Percentiles rank a stretch among this genome's conserved stretches.
phyloP scores from a whole-genome alignment of 2,329 filamentous ascomycete genomes.

The Ophiocordyceps robertsii region DNA sequence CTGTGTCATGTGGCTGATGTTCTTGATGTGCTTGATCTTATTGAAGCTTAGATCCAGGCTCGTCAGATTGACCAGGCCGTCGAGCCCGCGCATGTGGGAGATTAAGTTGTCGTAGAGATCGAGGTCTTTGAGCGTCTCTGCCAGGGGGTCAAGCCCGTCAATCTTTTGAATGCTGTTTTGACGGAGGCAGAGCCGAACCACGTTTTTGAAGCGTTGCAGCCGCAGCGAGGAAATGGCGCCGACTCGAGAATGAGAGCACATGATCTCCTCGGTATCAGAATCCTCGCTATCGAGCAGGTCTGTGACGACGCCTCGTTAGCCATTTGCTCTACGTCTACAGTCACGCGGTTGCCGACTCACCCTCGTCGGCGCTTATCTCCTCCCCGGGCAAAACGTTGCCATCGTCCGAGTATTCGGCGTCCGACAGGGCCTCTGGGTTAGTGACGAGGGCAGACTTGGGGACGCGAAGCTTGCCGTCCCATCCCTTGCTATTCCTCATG shows the following conservation, averaged over 20 bases:
- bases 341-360: slow-evolving; percentile 24
- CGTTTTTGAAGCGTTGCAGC: slow-evolving; percentile 71
- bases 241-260: slow-evolving; percentile 79
- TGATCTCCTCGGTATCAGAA: slow-evolving; percentile 60
- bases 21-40: slow-evolving; percentile 97
- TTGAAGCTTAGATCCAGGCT: slow-evolving; percentile 92
- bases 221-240: slow-evolving; percentile 61
- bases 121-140: slow-evolving; percentile 60
- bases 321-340: background rate
- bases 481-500: slow-evolving; percentile 52
- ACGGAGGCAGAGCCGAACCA: slow-evolving; percentile 71
- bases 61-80: slow-evolving; percentile 61
- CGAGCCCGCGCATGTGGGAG: slow-evolving; percentile 70
- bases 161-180: slow-evolving; percentile 82
- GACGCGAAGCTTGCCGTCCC: slow-evolving; percentile 73
- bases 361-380: slow-evolving; percentile 69
- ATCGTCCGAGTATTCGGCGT: slow-evolving; percentile 71
- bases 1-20: slow-evolving; percentile 62
- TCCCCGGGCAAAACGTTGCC: slow-evolving; percentile 57
- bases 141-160: slow-evolving; percentile 55
- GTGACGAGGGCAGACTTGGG: slow-evolving; percentile 47
- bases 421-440: slow-evolving; percentile 72
- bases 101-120: slow-evolving; percentile 97
- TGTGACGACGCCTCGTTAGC: slow-evolving; percentile 15
- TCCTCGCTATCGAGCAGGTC: slow-evolving; percentile 50